Conservation (phyloP, 164 flowering plant species). For the Magnolia officinalis region DNA sequence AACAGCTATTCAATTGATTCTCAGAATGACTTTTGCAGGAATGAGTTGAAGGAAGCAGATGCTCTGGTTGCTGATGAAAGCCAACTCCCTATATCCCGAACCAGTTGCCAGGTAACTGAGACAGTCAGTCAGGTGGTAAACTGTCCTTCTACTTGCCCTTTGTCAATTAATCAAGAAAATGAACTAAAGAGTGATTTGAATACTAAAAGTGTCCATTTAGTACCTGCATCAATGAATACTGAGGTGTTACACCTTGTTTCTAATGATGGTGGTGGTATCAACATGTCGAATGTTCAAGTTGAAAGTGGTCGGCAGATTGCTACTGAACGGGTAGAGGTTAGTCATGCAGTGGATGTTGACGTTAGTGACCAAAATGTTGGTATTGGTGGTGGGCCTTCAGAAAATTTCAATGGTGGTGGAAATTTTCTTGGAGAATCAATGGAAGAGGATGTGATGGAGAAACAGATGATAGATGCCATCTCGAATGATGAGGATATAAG, state of each 20-base stretch:
- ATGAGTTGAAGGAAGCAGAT: neutral
- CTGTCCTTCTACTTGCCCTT: slow-evolving; percentile 73
- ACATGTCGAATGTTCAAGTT: neutral
- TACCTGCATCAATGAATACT: slow-evolving; percentile 45
- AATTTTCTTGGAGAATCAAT: slow-evolving; percentile 12
- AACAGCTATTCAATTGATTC: too few species aligned
- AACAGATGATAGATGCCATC: slow-evolving; percentile 12
- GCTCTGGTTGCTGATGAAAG: neutral
- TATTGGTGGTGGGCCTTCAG: neutral
- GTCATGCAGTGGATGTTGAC: slow-evolving; percentile 7
- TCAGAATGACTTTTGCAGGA: neutral
- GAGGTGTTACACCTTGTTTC: slow-evolving; percentile 50
- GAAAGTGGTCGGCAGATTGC: slow-evolving; percentile 1
- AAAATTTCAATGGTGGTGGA: slow-evolving; percentile 7
- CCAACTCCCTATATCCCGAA: slow-evolving; percentile 15
- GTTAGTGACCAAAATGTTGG: slow-evolving; percentile 10
- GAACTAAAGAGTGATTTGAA: slow-evolving; percentile 67
- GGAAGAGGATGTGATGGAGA: slow-evolving; percentile 16
- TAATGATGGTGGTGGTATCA: neutral
- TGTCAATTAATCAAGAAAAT: slow-evolving; percentile 64
- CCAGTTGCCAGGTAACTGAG: slow-evolving; percentile 67
- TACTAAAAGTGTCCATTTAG: slow-evolving; percentile 75
- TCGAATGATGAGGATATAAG: slow-evolving; percentile 3
- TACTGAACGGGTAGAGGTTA: slow-evolving; percentile 9
- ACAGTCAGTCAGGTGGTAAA: slow-evolving; percentile 55